Evolutionary conservation across 1,284 basidiomycete genomes (phyloP).

Genomic region (Tilletia indica): DNA sequence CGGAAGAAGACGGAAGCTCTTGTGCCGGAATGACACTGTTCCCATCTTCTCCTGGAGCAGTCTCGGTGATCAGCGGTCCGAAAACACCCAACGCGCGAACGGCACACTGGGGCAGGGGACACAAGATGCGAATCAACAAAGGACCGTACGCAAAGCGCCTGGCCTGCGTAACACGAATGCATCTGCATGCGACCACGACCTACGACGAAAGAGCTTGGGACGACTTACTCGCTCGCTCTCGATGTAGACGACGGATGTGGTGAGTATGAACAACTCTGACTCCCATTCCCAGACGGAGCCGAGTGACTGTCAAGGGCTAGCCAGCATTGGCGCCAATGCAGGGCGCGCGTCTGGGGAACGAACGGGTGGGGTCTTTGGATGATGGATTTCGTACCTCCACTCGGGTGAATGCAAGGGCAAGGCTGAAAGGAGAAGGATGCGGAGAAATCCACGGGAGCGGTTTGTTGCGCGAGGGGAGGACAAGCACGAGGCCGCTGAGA

Average conservation of each 20-base stretch:
- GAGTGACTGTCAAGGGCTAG: too few relatives aligned
- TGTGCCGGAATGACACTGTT: background rate
- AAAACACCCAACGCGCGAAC: too few relatives aligned
- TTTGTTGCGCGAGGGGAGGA: background rate
- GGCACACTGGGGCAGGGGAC: too few relatives aligned
- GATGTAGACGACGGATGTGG: background rate
- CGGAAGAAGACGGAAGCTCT: background rate
- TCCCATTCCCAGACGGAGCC: background rate
- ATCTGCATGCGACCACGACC: background rate
- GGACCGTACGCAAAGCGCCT: too few relatives aligned
- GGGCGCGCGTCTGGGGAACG: background rate
- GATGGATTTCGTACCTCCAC: conserved; percentile 5
- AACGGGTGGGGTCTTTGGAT: background rate
- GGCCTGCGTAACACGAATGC: too few relatives aligned
- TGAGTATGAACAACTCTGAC: background rate
- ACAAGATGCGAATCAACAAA: too few relatives aligned
- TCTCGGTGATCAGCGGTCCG: too few relatives aligned
- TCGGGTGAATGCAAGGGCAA: background rate
- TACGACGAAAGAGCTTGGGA: background rate
- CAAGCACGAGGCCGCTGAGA: conserved; percentile 21
- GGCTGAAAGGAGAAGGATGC: background rate
- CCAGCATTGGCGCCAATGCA: background rate
- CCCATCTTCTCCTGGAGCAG: background rate
- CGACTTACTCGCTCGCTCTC: conserved; percentile 2
- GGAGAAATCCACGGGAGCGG: too few relatives aligned